These are phyloP conservation scores for Kingdonia uniflora DNA, from an alignment of 164 flowering plant genomes.

Conservation along the genomic window DNA sequence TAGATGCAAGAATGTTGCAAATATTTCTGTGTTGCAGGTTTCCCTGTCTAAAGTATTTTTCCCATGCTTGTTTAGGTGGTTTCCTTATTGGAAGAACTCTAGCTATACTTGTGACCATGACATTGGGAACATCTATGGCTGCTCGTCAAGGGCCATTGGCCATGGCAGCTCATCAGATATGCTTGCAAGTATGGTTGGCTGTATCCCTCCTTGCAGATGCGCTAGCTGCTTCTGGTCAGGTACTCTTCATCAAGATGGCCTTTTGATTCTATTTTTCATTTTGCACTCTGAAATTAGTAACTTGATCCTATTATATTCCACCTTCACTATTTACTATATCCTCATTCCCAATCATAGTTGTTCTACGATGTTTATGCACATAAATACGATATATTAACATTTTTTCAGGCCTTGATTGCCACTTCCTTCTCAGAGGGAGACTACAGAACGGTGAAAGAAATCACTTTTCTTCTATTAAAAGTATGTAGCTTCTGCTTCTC, in stretches of 20 bases:
- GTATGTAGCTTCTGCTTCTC: slow-evolving; percentile 19
- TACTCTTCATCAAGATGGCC: slow-evolving; percentile 8
- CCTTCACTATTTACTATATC: too few relatives aligned
- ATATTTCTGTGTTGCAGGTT: not conserved
- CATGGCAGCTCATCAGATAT: slow-evolving; percentile 98
- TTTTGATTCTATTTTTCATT: not conserved
- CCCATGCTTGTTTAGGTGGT: slow-evolving; percentile 46
- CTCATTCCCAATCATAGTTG: too few relatives aligned
- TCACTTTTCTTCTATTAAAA: slow-evolving; percentile 56
- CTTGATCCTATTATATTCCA: not conserved
- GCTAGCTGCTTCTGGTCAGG: slow-evolving; percentile 87
- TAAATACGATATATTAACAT: not conserved
- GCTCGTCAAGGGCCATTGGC: slow-evolving; percentile 91
- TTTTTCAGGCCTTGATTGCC: slow-evolving; percentile 68
- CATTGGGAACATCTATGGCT: slow-evolving; percentile 92
- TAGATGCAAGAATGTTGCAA: too few relatives aligned
- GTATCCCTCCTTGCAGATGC: slow-evolving; percentile 95
- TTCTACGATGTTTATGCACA: not conserved
- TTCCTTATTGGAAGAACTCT: slow-evolving; percentile 92
- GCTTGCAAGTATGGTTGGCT: slow-evolving; percentile 95
- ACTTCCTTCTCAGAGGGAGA: slow-evolving; percentile 62
- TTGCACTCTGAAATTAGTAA: not conserved
- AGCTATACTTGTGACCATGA: slow-evolving; percentile 68
- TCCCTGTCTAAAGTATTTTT: not conserved
- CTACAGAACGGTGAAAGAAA: slow-evolving; percentile 49